These are phyloP conservation scores for Aegle marmelos DNA, from an alignment of 345 rosid genomes.

Conservation along the genomic window DNA sequence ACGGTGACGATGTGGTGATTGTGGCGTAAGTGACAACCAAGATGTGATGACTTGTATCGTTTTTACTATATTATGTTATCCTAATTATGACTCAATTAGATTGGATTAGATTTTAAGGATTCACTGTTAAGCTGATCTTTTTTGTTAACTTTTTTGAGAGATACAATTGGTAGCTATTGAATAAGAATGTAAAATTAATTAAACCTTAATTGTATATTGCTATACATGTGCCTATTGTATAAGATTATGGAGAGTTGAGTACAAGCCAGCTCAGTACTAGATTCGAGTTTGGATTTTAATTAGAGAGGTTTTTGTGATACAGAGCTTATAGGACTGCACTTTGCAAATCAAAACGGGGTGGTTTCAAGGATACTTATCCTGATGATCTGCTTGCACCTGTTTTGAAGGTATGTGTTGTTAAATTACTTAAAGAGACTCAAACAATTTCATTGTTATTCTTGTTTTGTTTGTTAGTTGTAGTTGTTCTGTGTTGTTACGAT, in stretches of 20 bases:
- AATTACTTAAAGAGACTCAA: not conserved
- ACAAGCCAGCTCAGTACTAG: too few relatives aligned
- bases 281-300: not conserved
- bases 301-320: slow-evolving; percentile 2
- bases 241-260: too few relatives aligned
- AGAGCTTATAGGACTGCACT: slow-evolving; percentile 82
- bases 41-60: not conserved
- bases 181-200: too few relatives aligned
- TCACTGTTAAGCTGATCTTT: too few relatives aligned
- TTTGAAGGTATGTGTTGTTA: slow-evolving; percentile 45
- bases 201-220: too few relatives aligned
- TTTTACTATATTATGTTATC: not conserved
- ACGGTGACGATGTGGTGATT: slow-evolving; percentile 85
- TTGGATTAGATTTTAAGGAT: too few relatives aligned
- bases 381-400: slow-evolving; percentile 88
- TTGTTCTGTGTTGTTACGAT: too few relatives aligned
- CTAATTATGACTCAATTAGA: not conserved
- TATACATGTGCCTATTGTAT: too few relatives aligned
- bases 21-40: slow-evolving; percentile 60
- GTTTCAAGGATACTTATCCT: slow-evolving; percentile 87
- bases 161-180: too few relatives aligned
- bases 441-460: not conserved
- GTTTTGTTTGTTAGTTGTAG: too few relatives aligned
- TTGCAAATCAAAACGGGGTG: slow-evolving; percentile 83
- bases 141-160: too few relatives aligned